Evolutionary conservation across 768 basidiomycete species (phyloP).

Genomic region (Lentinus brumalis): DNA sequence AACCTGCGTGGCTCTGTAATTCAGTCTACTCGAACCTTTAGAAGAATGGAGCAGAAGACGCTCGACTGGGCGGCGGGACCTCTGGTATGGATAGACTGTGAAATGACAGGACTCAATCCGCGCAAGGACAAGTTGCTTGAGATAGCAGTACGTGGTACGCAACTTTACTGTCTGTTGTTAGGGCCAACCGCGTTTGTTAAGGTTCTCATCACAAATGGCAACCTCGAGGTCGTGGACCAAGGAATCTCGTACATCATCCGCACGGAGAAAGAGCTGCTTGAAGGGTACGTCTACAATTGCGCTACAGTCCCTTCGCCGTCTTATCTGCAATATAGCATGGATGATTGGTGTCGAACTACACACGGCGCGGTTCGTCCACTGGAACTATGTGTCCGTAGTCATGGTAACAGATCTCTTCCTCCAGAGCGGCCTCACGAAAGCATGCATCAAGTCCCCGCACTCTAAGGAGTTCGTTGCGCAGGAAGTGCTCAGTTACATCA

Average conservation of each 20-base stretch:
- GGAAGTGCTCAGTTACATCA: slow-evolving; percentile 74
- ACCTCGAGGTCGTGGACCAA: slow-evolving; percentile 77
- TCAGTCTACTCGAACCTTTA: not conserved
- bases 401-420: slow-evolving; percentile 7
- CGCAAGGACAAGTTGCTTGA: slow-evolving; percentile 74
- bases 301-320: not conserved
- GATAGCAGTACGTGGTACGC: slow-evolving; percentile 57
- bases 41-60: slow-evolving; percentile 23
- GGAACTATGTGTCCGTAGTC: not conserved
- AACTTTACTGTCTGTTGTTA: too few species aligned
- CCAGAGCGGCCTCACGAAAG: slow-evolving; percentile 81
- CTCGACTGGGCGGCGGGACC: slow-evolving; percentile 60
- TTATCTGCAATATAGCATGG: slow-evolving; percentile 58
- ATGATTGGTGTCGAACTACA: slow-evolving; percentile 82
- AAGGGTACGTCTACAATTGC: slow-evolving; percentile 51
- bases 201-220: slow-evolving; percentile 87
- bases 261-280: slow-evolving; percentile 68
- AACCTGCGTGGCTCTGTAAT: not conserved
- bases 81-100: slow-evolving; percentile 84
- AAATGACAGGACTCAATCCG: slow-evolving; percentile 80
- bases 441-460: slow-evolving; percentile 74
- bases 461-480: slow-evolving; percentile 59
- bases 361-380: slow-evolving; percentile 63
- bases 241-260: slow-evolving; percentile 77
- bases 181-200: slow-evolving; percentile 29